Percentiles rank a stretch among this genome's conserved stretches.
phyloP scores from a whole-genome alignment of 2,329 filamentous ascomycete species.

The Pestalotiopsis sp. region DNA sequence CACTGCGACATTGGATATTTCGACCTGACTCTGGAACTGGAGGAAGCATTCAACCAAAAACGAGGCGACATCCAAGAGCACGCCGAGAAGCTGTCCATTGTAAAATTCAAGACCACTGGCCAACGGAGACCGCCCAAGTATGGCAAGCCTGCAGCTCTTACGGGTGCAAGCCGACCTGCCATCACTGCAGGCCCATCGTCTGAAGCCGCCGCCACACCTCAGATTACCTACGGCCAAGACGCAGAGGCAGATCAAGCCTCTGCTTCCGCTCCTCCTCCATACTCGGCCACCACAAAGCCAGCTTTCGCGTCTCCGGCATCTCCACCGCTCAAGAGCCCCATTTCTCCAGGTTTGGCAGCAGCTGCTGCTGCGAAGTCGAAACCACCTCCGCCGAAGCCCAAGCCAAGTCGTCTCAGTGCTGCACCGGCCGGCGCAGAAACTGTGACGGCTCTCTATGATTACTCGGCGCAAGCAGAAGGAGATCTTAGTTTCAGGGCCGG shows the following conservation, averaged over 20 bases:
- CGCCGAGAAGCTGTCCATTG: constrained; percentile 82
- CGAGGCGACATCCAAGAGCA: constrained; percentile 84
- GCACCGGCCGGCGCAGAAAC: constrained; percentile 67
- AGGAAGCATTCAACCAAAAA: constrained; percentile 88
- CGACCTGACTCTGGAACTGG: constrained; percentile 85
- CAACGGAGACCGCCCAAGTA: constrained; percentile 64
- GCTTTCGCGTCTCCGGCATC: constrained; percentile 31
- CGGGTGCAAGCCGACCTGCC: constrained; percentile 47
- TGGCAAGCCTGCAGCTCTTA: constrained; percentile 46
- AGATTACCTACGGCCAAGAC: constrained; percentile 20
- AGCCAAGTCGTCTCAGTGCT: constrained; percentile 73
- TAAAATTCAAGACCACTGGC: constrained; percentile 89
- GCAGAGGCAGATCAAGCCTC: constrained; percentile 47
- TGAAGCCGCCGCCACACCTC: constrained; percentile 26
- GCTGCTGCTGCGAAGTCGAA: constrained; percentile 68
- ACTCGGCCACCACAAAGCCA: constrained; percentile 51
- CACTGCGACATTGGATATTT: constrained; percentile 97
- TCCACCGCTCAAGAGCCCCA: constrained; percentile 29
- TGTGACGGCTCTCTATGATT: constrained; percentile 92
- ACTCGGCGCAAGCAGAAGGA: constrained; percentile 91
- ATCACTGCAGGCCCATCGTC: constrained; percentile 41
- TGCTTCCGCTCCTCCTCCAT: constrained; percentile 77
- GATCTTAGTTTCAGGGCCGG: constrained; percentile 89
- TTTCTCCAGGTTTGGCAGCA: constrained; percentile 40
- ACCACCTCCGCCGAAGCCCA: constrained; percentile 76